Conservation (phyloP, 352 stramenopile species). For the Salisapilia sapeloensis region DNA sequence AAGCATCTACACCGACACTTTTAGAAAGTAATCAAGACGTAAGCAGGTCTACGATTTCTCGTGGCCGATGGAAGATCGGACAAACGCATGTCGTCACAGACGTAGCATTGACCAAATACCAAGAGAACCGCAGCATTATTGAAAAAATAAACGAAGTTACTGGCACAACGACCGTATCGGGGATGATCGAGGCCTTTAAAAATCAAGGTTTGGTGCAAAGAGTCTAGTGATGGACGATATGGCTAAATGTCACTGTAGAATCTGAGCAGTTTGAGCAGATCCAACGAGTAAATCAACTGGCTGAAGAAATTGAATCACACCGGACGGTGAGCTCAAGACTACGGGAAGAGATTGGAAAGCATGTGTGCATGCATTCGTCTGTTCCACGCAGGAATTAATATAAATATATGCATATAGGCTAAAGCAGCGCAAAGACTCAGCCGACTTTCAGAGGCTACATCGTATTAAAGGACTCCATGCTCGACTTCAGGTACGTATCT, state of each 20-base stretch:
- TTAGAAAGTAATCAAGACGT: conserved; percentile 49
- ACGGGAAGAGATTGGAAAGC: conserved; percentile 68
- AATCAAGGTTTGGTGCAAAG: conserved; percentile 35
- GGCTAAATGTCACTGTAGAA: conserved; percentile 9
- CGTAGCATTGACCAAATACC: conserved; percentile 48
- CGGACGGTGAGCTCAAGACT: conserved; percentile 45
- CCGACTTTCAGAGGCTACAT: conserved; percentile 62
- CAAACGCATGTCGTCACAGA: conserved; percentile 51
- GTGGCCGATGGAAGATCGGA: conserved; percentile 48
- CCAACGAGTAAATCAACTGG: conserved; percentile 64
- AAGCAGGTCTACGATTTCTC: conserved; percentile 26
- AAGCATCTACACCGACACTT: conserved; percentile 48
- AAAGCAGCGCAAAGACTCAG: conserved; percentile 68
- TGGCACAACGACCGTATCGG: conserved; percentile 53
- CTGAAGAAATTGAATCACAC: conserved; percentile 68
- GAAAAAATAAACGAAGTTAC: conserved; percentile 73
- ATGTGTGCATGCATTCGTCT: conserved; percentile 4
- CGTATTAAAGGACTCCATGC: conserved; percentile 50
- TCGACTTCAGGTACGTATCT: conserved; percentile 21
- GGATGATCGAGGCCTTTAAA: conserved; percentile 77
- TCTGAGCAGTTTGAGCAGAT: conserved; percentile 70
- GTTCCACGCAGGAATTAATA: background rate
- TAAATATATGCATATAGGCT: conserved; percentile 12
- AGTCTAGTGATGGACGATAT: background rate
- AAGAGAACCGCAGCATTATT: conserved; percentile 65